These are phyloP conservation scores for Rhodotorula sphaerocarpa DNA, from an alignment of 768 basidiomycete genomes.

Conservation along the genomic window DNA sequence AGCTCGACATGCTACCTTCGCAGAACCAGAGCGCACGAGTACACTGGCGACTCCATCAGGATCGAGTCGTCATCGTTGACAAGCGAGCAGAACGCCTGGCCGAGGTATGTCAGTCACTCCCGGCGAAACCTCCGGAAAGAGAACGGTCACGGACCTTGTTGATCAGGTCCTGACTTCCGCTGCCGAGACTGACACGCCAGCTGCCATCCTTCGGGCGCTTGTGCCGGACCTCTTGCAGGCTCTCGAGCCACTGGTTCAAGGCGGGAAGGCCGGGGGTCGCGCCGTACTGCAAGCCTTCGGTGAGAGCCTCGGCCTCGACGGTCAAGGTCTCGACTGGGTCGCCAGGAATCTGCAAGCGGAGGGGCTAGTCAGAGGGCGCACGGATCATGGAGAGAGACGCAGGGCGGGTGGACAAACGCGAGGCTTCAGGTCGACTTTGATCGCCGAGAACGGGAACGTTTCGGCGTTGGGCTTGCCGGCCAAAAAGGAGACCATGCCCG, in stretches of 20 bases:
- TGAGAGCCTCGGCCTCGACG: slow-evolving; percentile 51
- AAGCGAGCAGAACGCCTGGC: slow-evolving; percentile 61
- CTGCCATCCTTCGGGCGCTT: slow-evolving; percentile 49
- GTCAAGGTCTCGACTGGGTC: slow-evolving; percentile 26
- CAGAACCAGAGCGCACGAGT: too few species aligned
- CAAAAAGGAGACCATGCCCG: slow-evolving; percentile 71
- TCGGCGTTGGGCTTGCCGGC: slow-evolving; percentile 84
- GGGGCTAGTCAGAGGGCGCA: slow-evolving; percentile 46
- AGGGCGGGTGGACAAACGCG: slow-evolving; percentile 4
- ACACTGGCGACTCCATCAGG: slow-evolving; percentile 73
- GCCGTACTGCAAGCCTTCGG: slow-evolving; percentile 64
- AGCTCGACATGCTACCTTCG: too few species aligned
- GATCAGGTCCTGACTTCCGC: slow-evolving; percentile 65
- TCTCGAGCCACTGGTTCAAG: slow-evolving; percentile 60
- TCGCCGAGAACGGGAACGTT: slow-evolving; percentile 82
- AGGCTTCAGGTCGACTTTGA: slow-evolving; percentile 51
- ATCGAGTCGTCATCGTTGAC: slow-evolving; percentile 71
- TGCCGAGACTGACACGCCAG: slow-evolving; percentile 70
- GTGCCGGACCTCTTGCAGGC: slow-evolving; percentile 64
- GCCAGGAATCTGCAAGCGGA: slow-evolving; percentile 44
- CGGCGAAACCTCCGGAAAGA: too few species aligned
- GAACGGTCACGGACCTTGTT: too few species aligned
- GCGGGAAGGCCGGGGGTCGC: slow-evolving; percentile 60
- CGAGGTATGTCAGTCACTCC: neutral
- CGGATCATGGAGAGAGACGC: slow-evolving; percentile 2